phyloP scores from a whole-genome alignment of 108 stramenopile genomes.

The Fistulifera solaris region DNA sequence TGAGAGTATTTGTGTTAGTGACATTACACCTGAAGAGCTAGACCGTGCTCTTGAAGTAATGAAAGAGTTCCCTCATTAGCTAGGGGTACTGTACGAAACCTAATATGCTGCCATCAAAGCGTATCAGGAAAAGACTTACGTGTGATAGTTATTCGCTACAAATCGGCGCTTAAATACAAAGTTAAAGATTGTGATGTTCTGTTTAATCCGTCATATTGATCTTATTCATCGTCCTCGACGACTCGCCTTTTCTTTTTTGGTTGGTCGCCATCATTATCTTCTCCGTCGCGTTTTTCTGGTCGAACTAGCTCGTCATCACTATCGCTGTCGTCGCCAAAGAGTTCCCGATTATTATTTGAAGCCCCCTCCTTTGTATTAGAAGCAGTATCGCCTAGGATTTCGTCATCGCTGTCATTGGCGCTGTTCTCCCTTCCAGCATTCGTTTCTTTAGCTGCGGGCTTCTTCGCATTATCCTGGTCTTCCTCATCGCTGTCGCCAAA shows the following conservation, averaged over 20 bases:
- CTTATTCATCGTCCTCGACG: slow-evolving; percentile 8
- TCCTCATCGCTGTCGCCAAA: slow-evolving; percentile 9
- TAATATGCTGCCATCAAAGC: no score
- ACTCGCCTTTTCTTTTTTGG: slow-evolving; percentile 8
- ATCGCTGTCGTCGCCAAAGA: slow-evolving; percentile 3
- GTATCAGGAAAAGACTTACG: no score
- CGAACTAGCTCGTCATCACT: slow-evolving; percentile 7
- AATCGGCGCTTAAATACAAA: not conserved
- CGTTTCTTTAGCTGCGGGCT: no score
- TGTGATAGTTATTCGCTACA: no score
- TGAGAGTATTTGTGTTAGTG: slow-evolving; percentile 84
- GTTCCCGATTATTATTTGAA: not conserved
- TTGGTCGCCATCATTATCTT: slow-evolving; percentile 1
- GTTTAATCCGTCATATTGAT: no score
- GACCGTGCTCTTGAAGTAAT: slow-evolving; percentile 68
- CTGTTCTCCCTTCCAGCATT: no score
- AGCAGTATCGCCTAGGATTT: no score
- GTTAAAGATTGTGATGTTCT: not conserved
- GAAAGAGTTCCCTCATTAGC: slow-evolving; percentile 35
- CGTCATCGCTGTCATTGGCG: no score
- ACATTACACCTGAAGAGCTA: slow-evolving; percentile 85
- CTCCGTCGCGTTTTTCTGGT: slow-evolving; percentile 1
- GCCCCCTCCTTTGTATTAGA: no score
- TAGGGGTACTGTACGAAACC: not conserved
- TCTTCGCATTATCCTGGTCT: not conserved